A percentile compares a stretch with the other conserved stretches of the same genome.
Evolutionary conservation across 2,329 filamentous ascomycete species (phyloP).

Genomic region (Rutstroemia sp.): DNA sequence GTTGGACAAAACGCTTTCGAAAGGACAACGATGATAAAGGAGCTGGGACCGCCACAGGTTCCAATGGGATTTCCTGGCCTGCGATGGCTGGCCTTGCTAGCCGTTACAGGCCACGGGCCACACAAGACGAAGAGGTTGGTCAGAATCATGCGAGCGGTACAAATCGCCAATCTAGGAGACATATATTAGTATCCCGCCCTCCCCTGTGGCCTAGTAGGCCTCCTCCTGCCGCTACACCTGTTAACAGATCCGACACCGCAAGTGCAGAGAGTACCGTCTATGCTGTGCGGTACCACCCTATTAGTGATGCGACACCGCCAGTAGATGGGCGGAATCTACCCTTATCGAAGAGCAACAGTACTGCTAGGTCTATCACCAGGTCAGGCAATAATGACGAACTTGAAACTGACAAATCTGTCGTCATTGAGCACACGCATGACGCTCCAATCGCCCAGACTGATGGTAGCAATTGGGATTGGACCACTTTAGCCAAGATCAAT

Average conservation of each 20-base stretch:
- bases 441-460: slow-evolving; percentile 6
- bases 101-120: slow-evolving; percentile 21
- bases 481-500: slow-evolving; percentile 21
- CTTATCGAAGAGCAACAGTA: slow-evolving; percentile 19
- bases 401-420: slow-evolving; percentile 15
- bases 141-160: not conserved
- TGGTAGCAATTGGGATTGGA: slow-evolving; percentile 13
- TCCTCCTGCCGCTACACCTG: slow-evolving; percentile 45
- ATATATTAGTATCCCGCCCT: slow-evolving; percentile 17
- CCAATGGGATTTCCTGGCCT: slow-evolving; percentile 37
- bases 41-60: slow-evolving; percentile 18
- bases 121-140: slow-evolving; percentile 20
- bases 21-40: slow-evolving; percentile 14
- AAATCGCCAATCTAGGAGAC: slow-evolving; percentile 8
- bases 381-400: slow-evolving; percentile 1
- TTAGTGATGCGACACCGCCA: slow-evolving; percentile 35
- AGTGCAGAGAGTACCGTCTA: slow-evolving; percentile 60
- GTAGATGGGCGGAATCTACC: slow-evolving; percentile 5
- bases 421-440: slow-evolving; percentile 21
- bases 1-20: slow-evolving; percentile 28
- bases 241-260: slow-evolving; percentile 55
- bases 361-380: slow-evolving; percentile 16
- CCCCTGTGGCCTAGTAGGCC: slow-evolving; percentile 47
- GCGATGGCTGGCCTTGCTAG: slow-evolving; percentile 27
- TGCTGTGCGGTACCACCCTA: slow-evolving; percentile 52